A percentile compares a stretch with the other conserved stretches of the same genome.
phyloP scores from a whole-genome alignment of 192 early-diverging fungal genomes.

The Coemansia sp. region DNA sequence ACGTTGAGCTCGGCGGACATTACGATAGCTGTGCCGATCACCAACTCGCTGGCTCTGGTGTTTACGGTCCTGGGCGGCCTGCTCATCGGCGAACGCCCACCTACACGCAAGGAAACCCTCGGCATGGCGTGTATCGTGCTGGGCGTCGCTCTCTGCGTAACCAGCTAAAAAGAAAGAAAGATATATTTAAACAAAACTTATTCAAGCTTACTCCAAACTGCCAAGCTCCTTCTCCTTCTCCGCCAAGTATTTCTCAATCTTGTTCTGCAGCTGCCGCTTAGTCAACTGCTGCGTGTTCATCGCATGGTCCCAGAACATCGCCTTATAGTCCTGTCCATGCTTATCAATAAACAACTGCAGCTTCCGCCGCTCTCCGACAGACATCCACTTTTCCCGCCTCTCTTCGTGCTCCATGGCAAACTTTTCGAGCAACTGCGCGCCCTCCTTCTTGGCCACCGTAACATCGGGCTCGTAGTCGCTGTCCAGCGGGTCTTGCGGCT shows the following conservation, averaged over 20 bases:
- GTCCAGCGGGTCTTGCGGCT: conserved; percentile 45
- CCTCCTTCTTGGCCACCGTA: conserved; percentile 56
- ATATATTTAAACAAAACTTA: background rate
- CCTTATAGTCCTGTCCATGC: conserved; percentile 70
- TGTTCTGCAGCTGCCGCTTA: conserved; percentile 61
- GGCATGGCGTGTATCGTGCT: conserved; percentile 68
- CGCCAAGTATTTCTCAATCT: conserved; percentile 47
- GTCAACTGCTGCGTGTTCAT: conserved; percentile 73
- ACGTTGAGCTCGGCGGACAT: conserved; percentile 81
- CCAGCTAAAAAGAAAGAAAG: conserved; percentile 15
- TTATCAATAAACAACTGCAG: conserved; percentile 61
- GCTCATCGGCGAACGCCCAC: conserved; percentile 75
- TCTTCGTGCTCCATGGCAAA: conserved; percentile 41
- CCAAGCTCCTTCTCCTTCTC: conserved; percentile 39
- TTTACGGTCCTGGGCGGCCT: conserved; percentile 80
- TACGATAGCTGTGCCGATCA: conserved; percentile 88
- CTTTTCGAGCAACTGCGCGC: conserved; percentile 58
- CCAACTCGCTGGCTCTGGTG: conserved; percentile 86
- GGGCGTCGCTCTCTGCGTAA: conserved; percentile 70
- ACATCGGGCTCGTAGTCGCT: conserved; percentile 50
- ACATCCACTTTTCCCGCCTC: conserved; percentile 52
- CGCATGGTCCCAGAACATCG: conserved; percentile 76
- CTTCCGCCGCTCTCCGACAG: conserved; percentile 58
- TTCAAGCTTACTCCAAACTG: background rate
- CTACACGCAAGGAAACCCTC: conserved; percentile 58